Conservation (phyloP, 371 early-diverging fungal genomes). For the Dichotomocladium elegans region DNA sequence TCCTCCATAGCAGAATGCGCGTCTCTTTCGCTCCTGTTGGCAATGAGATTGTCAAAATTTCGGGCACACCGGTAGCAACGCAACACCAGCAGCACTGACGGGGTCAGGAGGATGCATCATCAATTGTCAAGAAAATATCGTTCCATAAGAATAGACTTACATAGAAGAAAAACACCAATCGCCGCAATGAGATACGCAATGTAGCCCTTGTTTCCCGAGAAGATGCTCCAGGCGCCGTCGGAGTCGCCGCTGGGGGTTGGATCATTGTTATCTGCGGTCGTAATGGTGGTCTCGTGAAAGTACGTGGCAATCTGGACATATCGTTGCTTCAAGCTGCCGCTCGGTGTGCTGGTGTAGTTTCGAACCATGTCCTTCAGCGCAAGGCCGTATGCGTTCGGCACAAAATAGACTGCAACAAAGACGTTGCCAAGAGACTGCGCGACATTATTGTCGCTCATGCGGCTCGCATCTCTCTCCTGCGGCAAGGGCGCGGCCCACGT, state of each 20-base stretch:
- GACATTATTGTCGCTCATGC: conserved; percentile 34
- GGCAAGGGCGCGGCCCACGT: conserved; percentile 18
- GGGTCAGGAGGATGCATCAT: too few relatives aligned
- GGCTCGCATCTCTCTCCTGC: conserved; percentile 14
- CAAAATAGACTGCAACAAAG: conserved; percentile 30
- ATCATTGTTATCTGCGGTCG: background rate
- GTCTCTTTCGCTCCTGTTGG: too few relatives aligned
- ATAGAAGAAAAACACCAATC: conserved; percentile 28
- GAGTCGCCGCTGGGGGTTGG: background rate
- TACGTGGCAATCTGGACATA: conserved; percentile 7
- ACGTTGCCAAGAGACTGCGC: conserved; percentile 1
- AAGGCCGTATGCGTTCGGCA: conserved; percentile 18
- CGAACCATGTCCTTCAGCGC: background rate
- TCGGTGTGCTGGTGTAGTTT: background rate
- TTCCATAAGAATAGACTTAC: too few relatives aligned
- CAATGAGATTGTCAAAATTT: too few relatives aligned
- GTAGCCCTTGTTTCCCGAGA: conserved; percentile 25
- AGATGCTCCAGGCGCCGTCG: background rate
- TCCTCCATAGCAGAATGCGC: too few relatives aligned
- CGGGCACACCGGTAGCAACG: too few relatives aligned
- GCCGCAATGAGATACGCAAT: conserved; percentile 36
- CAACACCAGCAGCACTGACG: too few relatives aligned
- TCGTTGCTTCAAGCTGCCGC: background rate
- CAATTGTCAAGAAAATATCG: too few relatives aligned
- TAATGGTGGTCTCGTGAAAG: conserved; percentile 3